Evolutionary conservation across 768 basidiomycete genomes (phyloP).

Genomic region (Cystoderma amianthinum): DNA sequence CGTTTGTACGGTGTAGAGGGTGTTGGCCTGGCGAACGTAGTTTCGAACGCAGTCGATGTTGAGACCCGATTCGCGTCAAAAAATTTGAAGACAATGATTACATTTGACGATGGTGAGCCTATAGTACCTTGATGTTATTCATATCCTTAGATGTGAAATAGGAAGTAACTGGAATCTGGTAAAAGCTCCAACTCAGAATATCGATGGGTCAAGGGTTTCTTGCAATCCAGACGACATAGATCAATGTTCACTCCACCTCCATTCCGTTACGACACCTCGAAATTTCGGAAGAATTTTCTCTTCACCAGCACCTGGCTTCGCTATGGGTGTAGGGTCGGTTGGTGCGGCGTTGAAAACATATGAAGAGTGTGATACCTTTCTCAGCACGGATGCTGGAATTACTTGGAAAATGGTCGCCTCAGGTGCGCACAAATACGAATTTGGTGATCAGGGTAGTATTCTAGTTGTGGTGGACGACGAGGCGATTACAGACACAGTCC

Average conservation of each 20-base stretch:
- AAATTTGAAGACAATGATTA: constrained; percentile 71
- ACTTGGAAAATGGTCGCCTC: constrained; percentile 73
- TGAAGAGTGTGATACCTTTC: constrained; percentile 87
- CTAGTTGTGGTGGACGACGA: constrained; percentile 84
- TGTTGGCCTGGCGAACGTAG: constrained; percentile 85
- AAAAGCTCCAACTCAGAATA: constrained; percentile 47
- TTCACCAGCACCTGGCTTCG: constrained; percentile 88
- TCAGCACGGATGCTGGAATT: constrained; percentile 85
- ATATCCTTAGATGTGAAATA: constrained; percentile 11
- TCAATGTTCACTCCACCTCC: constrained; percentile 80
- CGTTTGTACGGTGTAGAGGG: constrained; percentile 82
- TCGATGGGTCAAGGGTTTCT: constrained; percentile 48
- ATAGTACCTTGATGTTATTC: not conserved
- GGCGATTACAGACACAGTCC: constrained; percentile 55
- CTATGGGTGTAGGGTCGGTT: constrained; percentile 94
- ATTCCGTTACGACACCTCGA: constrained; percentile 89
- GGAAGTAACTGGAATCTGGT: constrained; percentile 75
- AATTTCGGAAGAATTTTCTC: constrained; percentile 95
- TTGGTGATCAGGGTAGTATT: constrained; percentile 85
- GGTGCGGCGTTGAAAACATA: constrained; percentile 65
- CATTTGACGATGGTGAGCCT: constrained; percentile 68
- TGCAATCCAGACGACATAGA: constrained; percentile 56
- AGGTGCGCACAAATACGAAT: constrained; percentile 91
- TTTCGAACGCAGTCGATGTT: constrained; percentile 79
- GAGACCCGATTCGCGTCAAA: constrained; percentile 66